Percentiles rank a stretch among this genome's conserved stretches.
phyloP scores from a whole-genome alignment of 208 protist genomes.

The Angomonas ambiguus region DNA sequence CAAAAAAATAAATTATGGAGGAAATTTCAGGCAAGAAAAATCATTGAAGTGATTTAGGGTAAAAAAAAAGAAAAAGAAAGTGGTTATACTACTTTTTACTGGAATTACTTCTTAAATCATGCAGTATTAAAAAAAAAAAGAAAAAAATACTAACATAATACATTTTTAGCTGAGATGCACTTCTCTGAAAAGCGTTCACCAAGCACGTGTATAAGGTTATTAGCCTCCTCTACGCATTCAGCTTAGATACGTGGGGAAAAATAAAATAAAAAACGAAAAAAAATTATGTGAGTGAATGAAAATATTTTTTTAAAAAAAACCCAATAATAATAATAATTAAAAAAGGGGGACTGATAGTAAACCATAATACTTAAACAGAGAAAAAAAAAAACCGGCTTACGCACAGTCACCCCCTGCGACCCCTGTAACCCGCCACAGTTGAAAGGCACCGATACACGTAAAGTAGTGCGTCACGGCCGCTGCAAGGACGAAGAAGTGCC shows the following conservation, averaged over 20 bases:
- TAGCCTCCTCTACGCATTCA: too few relatives aligned
- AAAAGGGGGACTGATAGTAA: background rate
- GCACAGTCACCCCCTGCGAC: conserved; percentile 9
- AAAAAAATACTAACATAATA: background rate
- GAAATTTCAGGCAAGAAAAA: conserved; percentile 4
- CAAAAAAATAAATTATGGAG: background rate
- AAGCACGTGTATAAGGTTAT: background rate
- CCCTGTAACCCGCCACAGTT: conserved; percentile 28
- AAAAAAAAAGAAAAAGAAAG: background rate
- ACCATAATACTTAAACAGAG: background rate
- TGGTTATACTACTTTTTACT: background rate
- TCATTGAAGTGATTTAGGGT: background rate
- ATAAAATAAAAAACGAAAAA: conserved; percentile 16
- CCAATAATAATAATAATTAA: background rate
- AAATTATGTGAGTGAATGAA: conserved; percentile 2
- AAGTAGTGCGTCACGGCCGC: conserved; percentile 45
- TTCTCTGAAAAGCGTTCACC: background rate
- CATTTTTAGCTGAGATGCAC: background rate
- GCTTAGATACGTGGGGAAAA: background rate
- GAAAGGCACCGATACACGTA: conserved; percentile 31
- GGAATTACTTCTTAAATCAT: too few relatives aligned
- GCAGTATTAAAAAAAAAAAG: too few relatives aligned
- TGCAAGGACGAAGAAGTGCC: conserved; percentile 51
- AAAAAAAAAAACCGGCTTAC: background rate
- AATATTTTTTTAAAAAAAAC: background rate